Conservation (phyloP, 768 basidiomycete species). For the Pleurotus eryngii region DNA sequence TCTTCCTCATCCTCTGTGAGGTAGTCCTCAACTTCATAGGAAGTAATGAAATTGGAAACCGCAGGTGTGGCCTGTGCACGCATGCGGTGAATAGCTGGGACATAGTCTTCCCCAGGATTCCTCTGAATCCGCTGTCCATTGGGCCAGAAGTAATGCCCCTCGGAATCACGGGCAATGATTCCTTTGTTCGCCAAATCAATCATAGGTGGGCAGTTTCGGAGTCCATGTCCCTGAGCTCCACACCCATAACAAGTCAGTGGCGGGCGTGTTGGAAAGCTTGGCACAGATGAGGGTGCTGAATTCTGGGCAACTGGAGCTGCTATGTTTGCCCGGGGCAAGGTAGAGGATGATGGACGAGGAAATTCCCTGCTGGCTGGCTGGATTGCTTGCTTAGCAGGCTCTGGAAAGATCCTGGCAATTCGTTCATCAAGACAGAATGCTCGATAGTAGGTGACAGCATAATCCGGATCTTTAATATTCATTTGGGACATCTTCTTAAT, state of each 20-base stretch:
- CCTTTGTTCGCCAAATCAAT: neutral
- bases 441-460: neutral
- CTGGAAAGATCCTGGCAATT: neutral
- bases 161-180: neutral
- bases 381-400: neutral
- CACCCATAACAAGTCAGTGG: slow-evolving; percentile 1
- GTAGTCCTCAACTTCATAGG: neutral
- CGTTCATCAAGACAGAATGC: slow-evolving; percentile 1
- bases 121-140: neutral
- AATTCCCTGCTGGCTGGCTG: neutral
- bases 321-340: neutral
- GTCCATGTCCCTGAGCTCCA: neutral
- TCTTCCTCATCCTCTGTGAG: neutral
- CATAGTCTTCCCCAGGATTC: neutral
- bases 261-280: neutral
- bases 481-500: slow-evolving; percentile 4
- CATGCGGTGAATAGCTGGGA: neutral
- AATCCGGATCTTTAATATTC: slow-evolving; percentile 5
- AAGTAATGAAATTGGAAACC: neutral
- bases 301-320: neutral
- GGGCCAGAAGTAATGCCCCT: neutral
- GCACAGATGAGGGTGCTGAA: neutral
- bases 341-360: neutral
- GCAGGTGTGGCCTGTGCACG: neutral
- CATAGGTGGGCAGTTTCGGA: neutral